A percentile compares a stretch with the other conserved stretches of the same genome.
These are phyloP conservation scores for Neonectria neomacrospora DNA, from an alignment of 2,329 filamentous ascomycete genomes.

Conservation along the genomic window DNA sequence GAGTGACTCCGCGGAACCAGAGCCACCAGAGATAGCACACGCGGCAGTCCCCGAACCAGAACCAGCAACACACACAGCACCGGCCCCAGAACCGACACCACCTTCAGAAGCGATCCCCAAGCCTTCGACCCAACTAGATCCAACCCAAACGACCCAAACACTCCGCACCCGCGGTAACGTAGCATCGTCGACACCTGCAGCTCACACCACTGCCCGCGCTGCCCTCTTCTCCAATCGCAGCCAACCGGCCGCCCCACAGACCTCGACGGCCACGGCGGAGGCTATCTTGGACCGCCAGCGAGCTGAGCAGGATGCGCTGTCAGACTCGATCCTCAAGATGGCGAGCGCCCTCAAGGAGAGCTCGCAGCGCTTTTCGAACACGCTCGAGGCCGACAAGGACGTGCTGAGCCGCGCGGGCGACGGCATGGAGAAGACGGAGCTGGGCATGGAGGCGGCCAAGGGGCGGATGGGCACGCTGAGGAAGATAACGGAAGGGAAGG, in stretches of 20 bases:
- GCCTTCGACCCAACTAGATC: constrained; percentile 27
- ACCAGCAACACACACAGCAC: background rate
- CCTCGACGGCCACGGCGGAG: constrained; percentile 69
- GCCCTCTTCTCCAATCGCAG: constrained; percentile 58
- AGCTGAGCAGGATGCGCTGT: constrained; percentile 84
- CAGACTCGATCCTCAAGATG: constrained; percentile 82
- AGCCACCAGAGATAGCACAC: constrained; percentile 57
- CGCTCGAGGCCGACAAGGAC: constrained; percentile 77
- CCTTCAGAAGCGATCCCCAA: constrained; percentile 21
- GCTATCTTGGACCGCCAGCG: constrained; percentile 80
- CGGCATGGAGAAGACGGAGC: constrained; percentile 80
- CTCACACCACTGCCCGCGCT: constrained; percentile 53
- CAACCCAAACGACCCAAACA: constrained; percentile 50
- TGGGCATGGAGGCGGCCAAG: constrained; percentile 80
- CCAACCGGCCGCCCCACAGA: constrained; percentile 50
- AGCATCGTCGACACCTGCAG: constrained; percentile 35
- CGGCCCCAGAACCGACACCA: constrained; percentile 25
- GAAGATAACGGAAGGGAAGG: constrained; percentile 86
- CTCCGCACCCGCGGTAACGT: constrained; percentile 49
- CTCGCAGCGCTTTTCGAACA: constrained; percentile 75
- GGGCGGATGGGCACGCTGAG: constrained; percentile 80
- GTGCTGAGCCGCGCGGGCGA: constrained; percentile 76
- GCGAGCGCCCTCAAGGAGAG: constrained; percentile 81
- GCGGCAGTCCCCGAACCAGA: constrained; percentile 28
- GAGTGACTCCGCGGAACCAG: constrained; percentile 52